Base-by-base conservation (phyloP, 306 rosid species). In the Pyrus betulifolia region DNA sequence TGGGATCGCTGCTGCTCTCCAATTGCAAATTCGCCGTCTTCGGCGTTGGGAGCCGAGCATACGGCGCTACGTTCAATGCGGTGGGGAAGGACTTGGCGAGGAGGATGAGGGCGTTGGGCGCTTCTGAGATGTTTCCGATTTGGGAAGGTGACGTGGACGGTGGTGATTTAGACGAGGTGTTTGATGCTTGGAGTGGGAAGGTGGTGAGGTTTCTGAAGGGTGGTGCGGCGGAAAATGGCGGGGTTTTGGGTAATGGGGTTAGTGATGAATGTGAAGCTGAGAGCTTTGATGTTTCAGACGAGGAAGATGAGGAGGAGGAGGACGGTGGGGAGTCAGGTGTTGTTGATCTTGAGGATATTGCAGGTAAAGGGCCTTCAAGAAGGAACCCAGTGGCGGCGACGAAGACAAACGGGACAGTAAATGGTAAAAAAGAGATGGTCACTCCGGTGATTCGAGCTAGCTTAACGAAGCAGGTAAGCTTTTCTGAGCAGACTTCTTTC, bases 261-360 rank as follows among this genome's bases (percentile, higher is more conserved):
- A 83, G 23, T 17, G 81, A 12, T 64, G 93, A 88, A 57, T 75
- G 70, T 63, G 85, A 82, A 76, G 83, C 75, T 72, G 89, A 82
- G 76, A 79, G 85, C n/a, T 70, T 13, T 40, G 88, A 78, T 51
- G 87, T 68, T 27, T 88, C 87, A 8, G 96, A 89, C 57, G 88
- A 85, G 76, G 83, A 79, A 4, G 82, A 85, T 35, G 84, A 81
- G 6, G 82, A 60, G 30, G 74, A 42, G 31, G 92, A 86, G 69
- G 76, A 85, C 15, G 82, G 46, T 52, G 81, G 8, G 65, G 90
- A 81, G 57, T 66, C 82, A 13, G 96, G 87, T 6, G 84, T 94
- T 73, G 93, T 92, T 86, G 99, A 95, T 85, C 93, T 95, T 51
- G 99, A 95, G 84, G 99, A 95, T 71, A 89, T 95, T 85, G 99